Evolutionary conservation across 805 yeast species (phyloP).

Genomic region (Kodamaea restingae): DNA sequence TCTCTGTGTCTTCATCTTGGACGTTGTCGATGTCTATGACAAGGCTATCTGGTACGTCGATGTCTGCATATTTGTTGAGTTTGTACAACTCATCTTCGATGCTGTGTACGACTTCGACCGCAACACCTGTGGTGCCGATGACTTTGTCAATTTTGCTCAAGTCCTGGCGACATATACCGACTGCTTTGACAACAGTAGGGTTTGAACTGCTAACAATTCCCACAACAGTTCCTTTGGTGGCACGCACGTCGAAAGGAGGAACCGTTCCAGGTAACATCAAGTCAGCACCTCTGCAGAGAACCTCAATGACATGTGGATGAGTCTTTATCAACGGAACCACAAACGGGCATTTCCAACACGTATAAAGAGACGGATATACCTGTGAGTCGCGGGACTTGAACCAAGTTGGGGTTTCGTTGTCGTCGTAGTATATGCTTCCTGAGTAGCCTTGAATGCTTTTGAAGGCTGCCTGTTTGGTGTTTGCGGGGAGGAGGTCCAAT

Average conservation of each 20-base stretch:
- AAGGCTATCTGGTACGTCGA: constrained; percentile 25
- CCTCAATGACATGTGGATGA: constrained; percentile 67
- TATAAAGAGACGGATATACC: constrained; percentile 66
- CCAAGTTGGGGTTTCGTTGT: constrained; percentile 67
- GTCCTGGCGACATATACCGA: constrained; percentile 59
- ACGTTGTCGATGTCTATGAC: constrained; percentile 10
- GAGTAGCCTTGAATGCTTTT: constrained; percentile 46
- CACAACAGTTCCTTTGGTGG: constrained; percentile 55
- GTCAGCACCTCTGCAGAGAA: constrained; percentile 74
- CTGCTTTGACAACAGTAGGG: constrained; percentile 66
- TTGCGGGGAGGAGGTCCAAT: constrained; percentile 43
- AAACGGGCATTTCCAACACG: constrained; percentile 66
- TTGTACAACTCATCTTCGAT: constrained; percentile 61
- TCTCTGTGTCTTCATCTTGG: constrained; percentile 11
- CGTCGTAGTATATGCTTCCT: constrained; percentile 66
- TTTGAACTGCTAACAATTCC: constrained; percentile 60
- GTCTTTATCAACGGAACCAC: constrained; percentile 68
- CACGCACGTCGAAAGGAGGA: constrained; percentile 52
- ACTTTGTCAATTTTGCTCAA: constrained; percentile 43
- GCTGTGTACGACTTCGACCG: constrained; percentile 67
- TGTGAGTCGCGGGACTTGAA: constrained; percentile 55
- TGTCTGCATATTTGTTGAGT: constrained; percentile 44
- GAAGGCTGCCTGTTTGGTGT: constrained; percentile 61
- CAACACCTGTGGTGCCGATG: constrained; percentile 70
- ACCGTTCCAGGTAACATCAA: constrained; percentile 71